A percentile compares a stretch with the other conserved stretches of the same genome.
These are phyloP conservation scores for Eurotiales sp. DNA, from an alignment of 2,329 filamentous ascomycete genomes.

Conservation along the genomic window DNA sequence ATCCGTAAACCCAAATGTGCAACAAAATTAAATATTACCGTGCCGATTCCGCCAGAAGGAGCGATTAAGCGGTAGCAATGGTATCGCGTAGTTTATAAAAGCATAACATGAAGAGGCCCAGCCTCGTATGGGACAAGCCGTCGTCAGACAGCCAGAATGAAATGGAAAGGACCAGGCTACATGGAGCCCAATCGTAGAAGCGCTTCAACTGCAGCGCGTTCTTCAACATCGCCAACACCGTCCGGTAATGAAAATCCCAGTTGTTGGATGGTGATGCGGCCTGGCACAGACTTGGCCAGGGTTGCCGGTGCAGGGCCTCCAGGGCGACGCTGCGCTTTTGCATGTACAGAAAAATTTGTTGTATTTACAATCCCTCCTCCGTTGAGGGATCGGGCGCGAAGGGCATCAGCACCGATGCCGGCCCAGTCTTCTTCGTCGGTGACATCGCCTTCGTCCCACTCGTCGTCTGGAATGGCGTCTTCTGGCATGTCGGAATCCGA, in stretches of 20 bases:
- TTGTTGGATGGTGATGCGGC: constrained; percentile 31
- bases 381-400: constrained; percentile 63
- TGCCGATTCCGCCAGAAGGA: constrained; percentile 5
- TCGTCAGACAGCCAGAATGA: constrained; percentile 19
- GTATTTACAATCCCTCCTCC: constrained; percentile 39
- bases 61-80: constrained; percentile 2
- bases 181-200: constrained; percentile 47
- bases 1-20: constrained; percentile 9
- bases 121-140: constrained; percentile 6
- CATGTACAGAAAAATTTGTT: constrained; percentile 38
- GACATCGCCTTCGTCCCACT: constrained; percentile 78
- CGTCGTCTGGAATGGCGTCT: constrained; percentile 64
- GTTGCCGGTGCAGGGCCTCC: constrained; percentile 35
- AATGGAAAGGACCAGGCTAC: constrained; percentile 27
- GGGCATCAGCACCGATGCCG: constrained; percentile 77
- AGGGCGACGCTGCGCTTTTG: constrained; percentile 18
- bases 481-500: constrained; percentile 72
- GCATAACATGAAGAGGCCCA: constrained; percentile 15
- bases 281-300: constrained; percentile 39
- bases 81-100: constrained; percentile 13
- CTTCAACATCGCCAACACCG: constrained; percentile 35
- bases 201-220: constrained; percentile 48
- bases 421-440: constrained; percentile 98
- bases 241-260: constrained; percentile 30
- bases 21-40: constrained; percentile 5